Evolutionary conservation across 495 filamentous ascomycete genomes (phyloP).

Genomic region (Penicillium herquei): DNA sequence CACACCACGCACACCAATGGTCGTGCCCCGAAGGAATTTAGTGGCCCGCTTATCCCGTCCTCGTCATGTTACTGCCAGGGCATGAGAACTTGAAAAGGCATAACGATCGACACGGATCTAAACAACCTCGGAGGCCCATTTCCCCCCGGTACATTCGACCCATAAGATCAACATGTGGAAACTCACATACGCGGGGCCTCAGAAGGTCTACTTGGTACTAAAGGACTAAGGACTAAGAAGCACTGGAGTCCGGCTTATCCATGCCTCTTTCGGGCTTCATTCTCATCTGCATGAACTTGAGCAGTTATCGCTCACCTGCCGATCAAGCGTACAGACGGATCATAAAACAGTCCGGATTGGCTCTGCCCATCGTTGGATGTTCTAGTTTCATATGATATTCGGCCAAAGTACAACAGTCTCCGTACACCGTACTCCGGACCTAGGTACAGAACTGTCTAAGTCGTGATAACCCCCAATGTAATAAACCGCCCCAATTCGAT

Average conservation of each 20-base stretch:
- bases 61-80: slow-evolving; percentile 21
- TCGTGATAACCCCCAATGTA: no score
- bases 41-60: slow-evolving; percentile 1
- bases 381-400: not conserved
- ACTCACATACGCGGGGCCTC: not conserved
- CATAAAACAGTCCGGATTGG: slow-evolving; percentile 31
- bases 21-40: slow-evolving; percentile 6
- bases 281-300: slow-evolving; percentile 2
- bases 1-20: slow-evolving; percentile 1
- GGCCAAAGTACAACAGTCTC: slow-evolving; percentile 15
- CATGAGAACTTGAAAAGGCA: not conserved
- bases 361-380: not conserved
- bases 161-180: slow-evolving; percentile 21
- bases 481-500: not conserved
- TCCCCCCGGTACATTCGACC: slow-evolving; percentile 6
- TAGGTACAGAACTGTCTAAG: no score
- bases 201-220: no score
- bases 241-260: slow-evolving; percentile 12
- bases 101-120: slow-evolving; percentile 15
- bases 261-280: slow-evolving; percentile 9
- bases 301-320: slow-evolving; percentile 18
- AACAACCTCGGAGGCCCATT: slow-evolving; percentile 9
- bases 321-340: slow-evolving; percentile 18
- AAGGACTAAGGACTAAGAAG: no score
- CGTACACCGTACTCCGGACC: no score